These are phyloP conservation scores for Entophlyctis luteolus DNA, from an alignment of 192 early-diverging fungal genomes.

Conservation along the genomic window DNA sequence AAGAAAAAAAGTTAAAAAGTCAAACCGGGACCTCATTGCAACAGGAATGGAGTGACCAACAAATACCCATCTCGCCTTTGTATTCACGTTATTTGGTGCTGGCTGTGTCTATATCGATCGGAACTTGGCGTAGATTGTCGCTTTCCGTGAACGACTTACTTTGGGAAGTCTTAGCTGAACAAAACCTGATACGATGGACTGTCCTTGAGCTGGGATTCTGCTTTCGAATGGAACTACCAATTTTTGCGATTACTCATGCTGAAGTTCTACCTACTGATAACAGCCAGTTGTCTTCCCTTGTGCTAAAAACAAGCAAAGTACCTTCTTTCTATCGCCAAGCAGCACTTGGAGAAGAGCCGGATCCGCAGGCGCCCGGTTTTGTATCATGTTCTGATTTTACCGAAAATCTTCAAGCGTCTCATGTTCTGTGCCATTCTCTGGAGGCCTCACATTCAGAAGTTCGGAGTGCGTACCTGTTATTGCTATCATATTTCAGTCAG, in stretches of 20 bases:
- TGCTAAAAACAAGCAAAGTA: conserved; percentile 12
- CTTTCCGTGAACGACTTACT: conserved; percentile 8
- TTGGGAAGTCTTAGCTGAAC: not conserved
- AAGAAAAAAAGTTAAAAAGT: conserved; percentile 56
- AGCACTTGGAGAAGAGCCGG: not conserved
- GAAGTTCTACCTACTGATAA: conserved; percentile 15
- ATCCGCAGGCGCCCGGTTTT: not conserved
- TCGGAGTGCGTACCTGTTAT: conserved; percentile 2
- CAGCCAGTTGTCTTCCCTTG: conserved; percentile 5
- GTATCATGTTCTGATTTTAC: conserved; percentile 18
- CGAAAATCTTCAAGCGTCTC: conserved; percentile 12
- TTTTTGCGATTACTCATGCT: not conserved
- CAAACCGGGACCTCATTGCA: not conserved
- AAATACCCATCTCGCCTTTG: not conserved
- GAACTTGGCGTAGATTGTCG: conserved; percentile 22
- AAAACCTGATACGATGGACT: conserved; percentile 9
- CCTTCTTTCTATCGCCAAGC: conserved; percentile 15
- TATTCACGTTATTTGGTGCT: not conserved
- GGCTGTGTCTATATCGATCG: conserved; percentile 16
- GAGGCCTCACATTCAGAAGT: conserved; percentile 16
- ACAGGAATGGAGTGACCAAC: not conserved
- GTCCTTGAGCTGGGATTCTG: conserved; percentile 23
- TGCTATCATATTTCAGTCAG: conserved; percentile 6
- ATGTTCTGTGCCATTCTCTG: conserved; percentile 8
- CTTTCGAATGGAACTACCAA: conserved; percentile 15